Conservation (phyloP, 495 filamentous ascomycete genomes). For the Lentithecium fluviatile region DNA sequence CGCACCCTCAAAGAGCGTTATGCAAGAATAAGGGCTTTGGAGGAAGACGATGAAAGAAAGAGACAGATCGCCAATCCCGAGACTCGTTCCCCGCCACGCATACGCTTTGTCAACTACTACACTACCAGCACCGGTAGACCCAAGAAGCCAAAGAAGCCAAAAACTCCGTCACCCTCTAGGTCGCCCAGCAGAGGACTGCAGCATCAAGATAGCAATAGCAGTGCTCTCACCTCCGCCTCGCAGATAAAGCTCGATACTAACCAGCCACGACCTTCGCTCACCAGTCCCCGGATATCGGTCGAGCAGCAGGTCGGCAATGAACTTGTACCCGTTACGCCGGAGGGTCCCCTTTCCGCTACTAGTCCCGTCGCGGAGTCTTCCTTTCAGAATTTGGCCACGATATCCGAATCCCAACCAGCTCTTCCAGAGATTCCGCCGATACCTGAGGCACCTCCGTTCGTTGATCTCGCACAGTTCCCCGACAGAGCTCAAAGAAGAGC, state of each 20-base stretch:
- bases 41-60: constrained; percentile 58
- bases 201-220: neutral
- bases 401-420: neutral
- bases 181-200: neutral
- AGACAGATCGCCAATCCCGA: constrained; percentile 29
- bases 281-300: constrained; percentile 48
- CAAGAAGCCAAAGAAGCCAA: constrained; percentile 48
- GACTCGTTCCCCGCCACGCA: constrained; percentile 40
- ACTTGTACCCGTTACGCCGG: constrained; percentile 19
- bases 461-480: constrained; percentile 52
- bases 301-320: constrained; percentile 45
- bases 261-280: neutral
- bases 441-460: constrained; percentile 47
- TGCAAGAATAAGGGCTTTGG: constrained; percentile 61
- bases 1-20: constrained; percentile 68
- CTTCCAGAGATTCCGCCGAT: constrained; percentile 42
- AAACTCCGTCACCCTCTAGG: constrained; percentile 12
- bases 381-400: neutral
- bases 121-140: constrained; percentile 73
- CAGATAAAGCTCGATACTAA: neutral
- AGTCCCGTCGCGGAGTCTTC: constrained; percentile 26
- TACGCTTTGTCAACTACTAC: constrained; percentile 89
- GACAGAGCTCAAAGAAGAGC: constrained; percentile 64
- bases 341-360: constrained; percentile 26
- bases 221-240: neutral